Evolutionary conservation across 805 yeast genomes (phyloP).

Genomic region (Candida sonorensis): DNA sequence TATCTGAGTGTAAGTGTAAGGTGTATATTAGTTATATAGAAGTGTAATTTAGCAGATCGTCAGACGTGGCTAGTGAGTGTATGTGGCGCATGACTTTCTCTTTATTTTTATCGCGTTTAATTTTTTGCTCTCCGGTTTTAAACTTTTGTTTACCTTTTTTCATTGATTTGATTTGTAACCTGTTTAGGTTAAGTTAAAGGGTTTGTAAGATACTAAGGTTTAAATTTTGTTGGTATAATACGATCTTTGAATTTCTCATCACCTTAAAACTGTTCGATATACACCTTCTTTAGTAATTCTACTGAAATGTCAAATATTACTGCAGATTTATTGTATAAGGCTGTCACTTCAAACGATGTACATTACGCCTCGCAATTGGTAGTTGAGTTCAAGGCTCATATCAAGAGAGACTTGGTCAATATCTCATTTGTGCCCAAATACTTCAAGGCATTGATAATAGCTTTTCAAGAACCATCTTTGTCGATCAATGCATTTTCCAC

Average conservation of each 20-base stretch:
- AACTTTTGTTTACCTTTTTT: too few relatives aligned
- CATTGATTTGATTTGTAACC: too few relatives aligned
- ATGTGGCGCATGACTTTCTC: constrained; percentile 1
- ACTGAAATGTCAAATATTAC: constrained; percentile 13
- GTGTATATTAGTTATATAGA: background rate
- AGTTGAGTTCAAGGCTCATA: constrained; percentile 40
- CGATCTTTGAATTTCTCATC: too few relatives aligned
- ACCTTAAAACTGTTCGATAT: too few relatives aligned
- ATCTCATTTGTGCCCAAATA: constrained; percentile 42
- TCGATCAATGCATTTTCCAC: constrained; percentile 44
- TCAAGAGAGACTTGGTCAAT: constrained; percentile 49
- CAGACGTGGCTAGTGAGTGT: background rate
- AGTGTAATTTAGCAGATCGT: too few relatives aligned
- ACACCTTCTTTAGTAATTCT: too few relatives aligned
- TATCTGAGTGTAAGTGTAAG: background rate
- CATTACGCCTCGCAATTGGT: constrained; percentile 19
- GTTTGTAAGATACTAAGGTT: too few relatives aligned
- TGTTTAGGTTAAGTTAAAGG: too few relatives aligned
- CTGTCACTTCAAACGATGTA: constrained; percentile 17
- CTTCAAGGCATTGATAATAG: constrained; percentile 42
- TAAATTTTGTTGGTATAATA: too few relatives aligned
- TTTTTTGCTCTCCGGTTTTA: too few relatives aligned
- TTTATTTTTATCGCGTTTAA: constrained; percentile 1
- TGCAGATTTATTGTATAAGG: constrained; percentile 20
- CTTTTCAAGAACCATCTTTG: constrained; percentile 32